Evolutionary conservation across 2,329 filamentous ascomycete species (phyloP).

Genomic region (Ophiostoma australiae): DNA sequence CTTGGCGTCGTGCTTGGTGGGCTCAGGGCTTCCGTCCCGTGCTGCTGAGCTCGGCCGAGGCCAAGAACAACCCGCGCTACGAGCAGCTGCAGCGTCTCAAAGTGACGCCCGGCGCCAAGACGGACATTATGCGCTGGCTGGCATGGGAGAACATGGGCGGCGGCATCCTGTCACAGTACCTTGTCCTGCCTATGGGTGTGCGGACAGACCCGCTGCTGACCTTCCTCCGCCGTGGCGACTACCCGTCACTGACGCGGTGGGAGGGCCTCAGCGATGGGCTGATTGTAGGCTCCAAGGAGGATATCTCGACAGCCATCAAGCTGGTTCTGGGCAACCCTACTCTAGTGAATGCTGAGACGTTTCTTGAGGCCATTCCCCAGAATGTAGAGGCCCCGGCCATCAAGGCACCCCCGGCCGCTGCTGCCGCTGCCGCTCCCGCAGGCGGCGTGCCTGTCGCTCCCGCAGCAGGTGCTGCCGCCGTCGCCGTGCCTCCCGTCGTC

Average conservation of each 20-base stretch:
- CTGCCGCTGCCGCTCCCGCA: not conserved
- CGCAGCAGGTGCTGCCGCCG: not conserved
- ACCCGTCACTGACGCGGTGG: constrained; percentile 68
- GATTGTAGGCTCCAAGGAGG: constrained; percentile 63
- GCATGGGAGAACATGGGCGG: constrained; percentile 90
- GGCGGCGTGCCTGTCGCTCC: constrained; percentile 14
- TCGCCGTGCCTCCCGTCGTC: not conserved
- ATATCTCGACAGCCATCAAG: constrained; percentile 60
- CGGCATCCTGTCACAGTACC: constrained; percentile 72
- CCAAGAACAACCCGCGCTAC: constrained; percentile 76
- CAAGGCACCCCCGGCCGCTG: not conserved
- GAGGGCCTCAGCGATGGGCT: constrained; percentile 66
- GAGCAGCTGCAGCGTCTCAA: constrained; percentile 59
- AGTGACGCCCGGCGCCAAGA: constrained; percentile 58
- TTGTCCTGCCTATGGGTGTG: constrained; percentile 77
- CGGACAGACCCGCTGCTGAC: constrained; percentile 66
- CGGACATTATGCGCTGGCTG: constrained; percentile 76
- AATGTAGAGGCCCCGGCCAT: not conserved
- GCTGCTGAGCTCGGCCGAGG: constrained; percentile 73
- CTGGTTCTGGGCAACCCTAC: constrained; percentile 53
- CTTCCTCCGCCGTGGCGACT: constrained; percentile 71
- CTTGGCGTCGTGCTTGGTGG: constrained; percentile 94
- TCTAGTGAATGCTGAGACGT: constrained; percentile 52
- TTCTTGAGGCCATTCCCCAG: constrained; percentile 56
- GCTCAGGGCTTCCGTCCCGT: constrained; percentile 84